Percentiles rank a stretch among this genome's conserved stretches.
Evolutionary conservation across 805 yeast genomes (phyloP).

Genomic region (Spathaspora gorwiae): DNA sequence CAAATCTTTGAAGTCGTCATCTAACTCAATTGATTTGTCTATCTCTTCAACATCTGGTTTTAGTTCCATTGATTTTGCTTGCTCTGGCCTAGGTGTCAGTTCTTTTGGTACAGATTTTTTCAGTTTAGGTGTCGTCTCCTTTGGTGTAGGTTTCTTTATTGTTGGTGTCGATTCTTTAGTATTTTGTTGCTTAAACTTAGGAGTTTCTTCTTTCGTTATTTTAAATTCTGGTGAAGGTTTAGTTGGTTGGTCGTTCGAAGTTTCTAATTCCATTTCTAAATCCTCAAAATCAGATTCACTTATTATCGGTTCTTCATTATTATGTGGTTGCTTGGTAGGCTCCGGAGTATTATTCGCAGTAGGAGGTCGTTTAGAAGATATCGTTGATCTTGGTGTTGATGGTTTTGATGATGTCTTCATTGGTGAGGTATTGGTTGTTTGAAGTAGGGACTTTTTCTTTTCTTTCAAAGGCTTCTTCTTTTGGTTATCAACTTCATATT

Average conservation of each 20-base stretch:
- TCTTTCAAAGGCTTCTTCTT: slow-evolving; percentile 4
- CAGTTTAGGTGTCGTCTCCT: background rate
- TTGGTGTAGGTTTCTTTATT: background rate
- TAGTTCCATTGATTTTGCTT: background rate
- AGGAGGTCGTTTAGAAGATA: slow-evolving; percentile 11
- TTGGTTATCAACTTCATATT: slow-evolving; percentile 2
- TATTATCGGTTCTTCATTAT: slow-evolving; percentile 14
- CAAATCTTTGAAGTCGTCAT: slow-evolving; percentile 40
- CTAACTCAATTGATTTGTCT: slow-evolving; percentile 16
- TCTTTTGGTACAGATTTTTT: background rate
- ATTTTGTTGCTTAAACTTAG: background rate
- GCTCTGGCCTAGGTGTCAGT: background rate
- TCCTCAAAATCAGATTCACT: slow-evolving; percentile 39
- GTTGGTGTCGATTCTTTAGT: background rate
- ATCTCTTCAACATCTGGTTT: background rate
- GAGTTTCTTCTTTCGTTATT: background rate
- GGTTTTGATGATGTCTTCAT: background rate
- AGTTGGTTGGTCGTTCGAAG: background rate
- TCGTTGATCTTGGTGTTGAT: background rate
- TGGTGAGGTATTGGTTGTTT: background rate
- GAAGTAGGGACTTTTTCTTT: background rate
- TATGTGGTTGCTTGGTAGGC: background rate
- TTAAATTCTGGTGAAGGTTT: background rate
- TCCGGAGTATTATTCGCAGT: slow-evolving; percentile 12
- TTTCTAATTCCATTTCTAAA: slow-evolving; percentile 12